Evolutionary conservation across 768 basidiomycete genomes (phyloP).

Genomic region (Auricularia heimuer): DNA sequence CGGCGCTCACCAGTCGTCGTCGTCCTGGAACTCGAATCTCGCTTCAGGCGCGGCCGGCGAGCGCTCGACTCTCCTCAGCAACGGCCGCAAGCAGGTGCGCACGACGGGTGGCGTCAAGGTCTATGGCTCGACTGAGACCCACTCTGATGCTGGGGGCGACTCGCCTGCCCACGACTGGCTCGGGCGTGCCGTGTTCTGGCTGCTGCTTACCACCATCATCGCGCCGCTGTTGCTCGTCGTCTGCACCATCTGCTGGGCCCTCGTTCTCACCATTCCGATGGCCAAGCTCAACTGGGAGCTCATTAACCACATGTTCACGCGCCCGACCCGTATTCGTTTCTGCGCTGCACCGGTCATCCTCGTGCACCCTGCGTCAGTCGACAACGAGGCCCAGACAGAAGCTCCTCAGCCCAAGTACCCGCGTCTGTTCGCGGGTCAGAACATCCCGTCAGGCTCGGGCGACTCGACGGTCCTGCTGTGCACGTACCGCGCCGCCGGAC

Average conservation of each 20-base stretch:
- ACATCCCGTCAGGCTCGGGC: slow-evolving; percentile 74
- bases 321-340: slow-evolving; percentile 83
- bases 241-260: slow-evolving; percentile 88
- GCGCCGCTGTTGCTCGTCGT: slow-evolving; percentile 83
- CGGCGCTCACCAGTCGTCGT: slow-evolving; percentile 13
- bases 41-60: slow-evolving; percentile 4
- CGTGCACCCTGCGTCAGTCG: slow-evolving; percentile 31
- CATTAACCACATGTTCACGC: slow-evolving; percentile 65
- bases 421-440: slow-evolving; percentile 76
- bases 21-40: slow-evolving; percentile 13
- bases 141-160: slow-evolving; percentile 8
- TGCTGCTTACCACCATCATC: slow-evolving; percentile 62
- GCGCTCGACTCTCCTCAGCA: slow-evolving; percentile 12
- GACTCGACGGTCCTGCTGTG: slow-evolving; percentile 86
- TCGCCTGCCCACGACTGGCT: slow-evolving; percentile 35
- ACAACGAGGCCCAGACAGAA: slow-evolving; percentile 13
- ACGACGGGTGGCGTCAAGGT: slow-evolving; percentile 12
- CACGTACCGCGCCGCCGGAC: slow-evolving; percentile 83
- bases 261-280: slow-evolving; percentile 95
- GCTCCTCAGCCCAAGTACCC: slow-evolving; percentile 39
- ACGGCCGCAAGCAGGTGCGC: neutral
- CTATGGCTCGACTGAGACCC: slow-evolving; percentile 16
- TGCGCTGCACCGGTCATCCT: slow-evolving; percentile 76
- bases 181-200: slow-evolving; percentile 76
- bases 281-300: slow-evolving; percentile 96